Percentiles rank a stretch among this genome's conserved stretches.
Conservation (phyloP, 108 stramenopile species). For the Cyclotella baltica region DNA sequence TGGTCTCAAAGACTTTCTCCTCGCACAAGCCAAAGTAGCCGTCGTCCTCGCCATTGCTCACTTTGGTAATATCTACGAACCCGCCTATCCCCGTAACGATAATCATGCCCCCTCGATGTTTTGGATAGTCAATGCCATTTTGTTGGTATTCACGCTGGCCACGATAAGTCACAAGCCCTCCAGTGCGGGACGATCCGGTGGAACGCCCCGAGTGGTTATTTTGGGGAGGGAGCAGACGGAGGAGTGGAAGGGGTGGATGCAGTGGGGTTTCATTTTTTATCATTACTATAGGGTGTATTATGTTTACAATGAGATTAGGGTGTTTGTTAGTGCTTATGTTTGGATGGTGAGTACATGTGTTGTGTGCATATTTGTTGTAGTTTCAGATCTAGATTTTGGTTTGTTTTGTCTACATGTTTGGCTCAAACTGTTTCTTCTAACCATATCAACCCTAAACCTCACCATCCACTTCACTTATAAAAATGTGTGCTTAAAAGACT, state of each 20-base stretch:
- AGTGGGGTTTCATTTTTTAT: constrained; percentile 87
- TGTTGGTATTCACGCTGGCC: constrained; percentile 43
- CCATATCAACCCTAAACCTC: neutral
- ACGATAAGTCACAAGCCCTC: constrained; percentile 58
- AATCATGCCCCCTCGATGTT: constrained; percentile 69
- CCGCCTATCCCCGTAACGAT: constrained; percentile 71
- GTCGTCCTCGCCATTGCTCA: constrained; percentile 58
- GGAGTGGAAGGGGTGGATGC: constrained; percentile 99
- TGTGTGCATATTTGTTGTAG: neutral
- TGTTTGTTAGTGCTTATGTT: constrained; percentile 93
- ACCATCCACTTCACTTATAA: too few relatives aligned
- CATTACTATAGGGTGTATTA: constrained; percentile 91
- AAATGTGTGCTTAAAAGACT: too few relatives aligned
- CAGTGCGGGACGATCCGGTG: constrained; percentile 44
- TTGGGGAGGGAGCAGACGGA: constrained; percentile 74
- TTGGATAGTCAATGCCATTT: constrained; percentile 62
- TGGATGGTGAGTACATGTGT: constrained; percentile 66
- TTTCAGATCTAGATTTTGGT: neutral
- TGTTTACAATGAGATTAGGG: constrained; percentile 93
- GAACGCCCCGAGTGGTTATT: constrained; percentile 59
- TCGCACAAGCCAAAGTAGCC: constrained; percentile 65
- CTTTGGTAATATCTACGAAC: constrained; percentile 62
- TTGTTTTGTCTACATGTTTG: neutral
- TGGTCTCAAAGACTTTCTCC: constrained; percentile 43
- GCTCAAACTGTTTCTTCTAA: neutral